Base-by-base conservation (phyloP, 2,329 filamentous ascomycete species). In the Aureobasidium sp. region DNA sequence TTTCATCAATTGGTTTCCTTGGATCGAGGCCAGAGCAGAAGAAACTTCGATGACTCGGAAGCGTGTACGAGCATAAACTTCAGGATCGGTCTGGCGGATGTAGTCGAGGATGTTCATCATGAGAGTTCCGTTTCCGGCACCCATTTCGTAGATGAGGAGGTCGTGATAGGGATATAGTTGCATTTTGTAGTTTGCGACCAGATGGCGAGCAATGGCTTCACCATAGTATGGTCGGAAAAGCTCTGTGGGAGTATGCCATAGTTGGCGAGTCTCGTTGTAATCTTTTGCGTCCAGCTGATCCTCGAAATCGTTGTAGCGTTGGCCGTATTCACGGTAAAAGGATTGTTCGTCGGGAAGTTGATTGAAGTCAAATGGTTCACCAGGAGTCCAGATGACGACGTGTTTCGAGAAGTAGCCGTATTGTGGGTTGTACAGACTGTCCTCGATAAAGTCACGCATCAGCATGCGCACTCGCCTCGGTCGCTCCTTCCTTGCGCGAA, bases 21-120 rank as follows among this genome's bases (percentile, higher is more conserved):
- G 94, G 24, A 96, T 76, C 17, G 81, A 80, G 19, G 93, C 94
- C 29, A 99, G 83, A 37, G 86, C 83, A 4, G 86, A 81, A 11
- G 91, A 96, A 70, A 99, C 97, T 77, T 99, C 94, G 68, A 99
- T 97, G 73, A 99, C 90, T 74, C 89, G 90, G 81, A 88, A 99
- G 70, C 91, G 89, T 5, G 94, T 99, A 63, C 94, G 86, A 69
- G 89, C 88, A 76, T 99, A 99, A 35, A 99, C 93, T 66, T 92
- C 89, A 0, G 92, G 91, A 69, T 97, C 90, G 48, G 87, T 82
- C 66, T 90, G 87, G 65, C 92, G 89, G 73, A 99, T 96, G 75
- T 95, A 96, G 79, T 99, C 93, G 64, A 99, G 82, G 62, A 99
- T 92, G 75, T 99, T 99, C 72, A 94, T 82, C 94, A 99, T 99